Conservation (phyloP, 108 stramenopile genomes). For the Fistulifera solaris region DNA sequence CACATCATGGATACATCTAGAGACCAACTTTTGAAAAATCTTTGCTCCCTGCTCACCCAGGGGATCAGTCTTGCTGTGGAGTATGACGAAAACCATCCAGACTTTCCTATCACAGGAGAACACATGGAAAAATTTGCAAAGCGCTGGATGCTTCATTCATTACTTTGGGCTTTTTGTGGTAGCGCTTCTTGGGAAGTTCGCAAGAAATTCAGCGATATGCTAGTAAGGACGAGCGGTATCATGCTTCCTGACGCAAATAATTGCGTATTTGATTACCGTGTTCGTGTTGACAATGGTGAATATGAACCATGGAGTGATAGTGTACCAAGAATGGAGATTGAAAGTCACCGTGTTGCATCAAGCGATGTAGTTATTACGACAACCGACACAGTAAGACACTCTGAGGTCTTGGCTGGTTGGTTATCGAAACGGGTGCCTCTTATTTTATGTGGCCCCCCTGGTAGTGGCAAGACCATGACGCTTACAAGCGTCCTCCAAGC, state of each 20-base stretch:
- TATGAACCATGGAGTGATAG: slow-evolving; percentile 87
- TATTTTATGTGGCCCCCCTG: slow-evolving; percentile 97
- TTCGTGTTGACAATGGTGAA: slow-evolving; percentile 90
- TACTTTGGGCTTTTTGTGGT: slow-evolving; percentile 93
- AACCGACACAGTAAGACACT: slow-evolving; percentile 92
- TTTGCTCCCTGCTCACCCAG: slow-evolving; percentile 81
- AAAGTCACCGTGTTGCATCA: slow-evolving; percentile 82
- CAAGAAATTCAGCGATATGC: slow-evolving; percentile 69
- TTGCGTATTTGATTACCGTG: slow-evolving; percentile 73
- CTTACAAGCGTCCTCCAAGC: slow-evolving; percentile 88
- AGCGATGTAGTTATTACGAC: slow-evolving; percentile 94
- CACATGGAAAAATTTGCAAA: slow-evolving; percentile 91
- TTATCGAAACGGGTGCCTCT: slow-evolving; percentile 81
- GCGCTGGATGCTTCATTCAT: slow-evolving; percentile 85
- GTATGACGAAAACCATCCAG: slow-evolving; percentile 95
- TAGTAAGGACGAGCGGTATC: slow-evolving; percentile 63
- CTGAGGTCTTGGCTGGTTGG: slow-evolving; percentile 93
- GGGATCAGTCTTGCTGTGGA: slow-evolving; percentile 80
- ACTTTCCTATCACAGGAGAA: slow-evolving; percentile 89
- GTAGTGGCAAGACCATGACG: slow-evolving; percentile 98
- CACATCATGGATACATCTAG: slow-evolving; percentile 90
- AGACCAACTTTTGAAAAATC: slow-evolving; percentile 78
- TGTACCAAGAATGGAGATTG: slow-evolving; percentile 93
- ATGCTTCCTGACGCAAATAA: slow-evolving; percentile 38
- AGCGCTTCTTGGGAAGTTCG: slow-evolving; percentile 78